Evolutionary conservation across 2,329 filamentous ascomycete species (phyloP).

Genomic region (Curvularia hawaiiensis): DNA sequence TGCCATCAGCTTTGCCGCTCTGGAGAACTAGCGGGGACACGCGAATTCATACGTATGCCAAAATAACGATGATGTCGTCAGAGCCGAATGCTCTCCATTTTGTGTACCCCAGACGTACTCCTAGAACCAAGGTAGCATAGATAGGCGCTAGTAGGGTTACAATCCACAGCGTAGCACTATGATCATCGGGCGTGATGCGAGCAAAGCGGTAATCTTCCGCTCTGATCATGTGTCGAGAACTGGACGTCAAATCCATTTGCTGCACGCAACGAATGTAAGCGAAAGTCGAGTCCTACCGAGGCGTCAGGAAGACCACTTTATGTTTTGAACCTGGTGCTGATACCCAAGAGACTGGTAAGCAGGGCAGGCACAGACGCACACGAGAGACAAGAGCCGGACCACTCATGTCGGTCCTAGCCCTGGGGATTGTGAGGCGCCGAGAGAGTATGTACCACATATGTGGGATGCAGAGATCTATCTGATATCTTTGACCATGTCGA

Average conservation of each 20-base stretch:
- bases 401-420: constrained; percentile 1
- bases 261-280: not conserved
- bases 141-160: constrained; percentile 5
- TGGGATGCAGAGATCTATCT: not conserved
- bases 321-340: constrained; percentile 2
- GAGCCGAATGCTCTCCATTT: constrained; percentile 8
- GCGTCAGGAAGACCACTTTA: not conserved
- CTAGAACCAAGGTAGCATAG: constrained; percentile 6
- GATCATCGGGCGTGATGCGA: constrained; percentile 6
- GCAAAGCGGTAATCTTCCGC: constrained; percentile 10
- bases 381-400: not conserved
- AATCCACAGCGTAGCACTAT: constrained; percentile 13
- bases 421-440: not conserved
- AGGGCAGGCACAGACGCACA: not conserved
- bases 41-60: constrained; percentile 8
- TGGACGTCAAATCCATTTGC: constrained; percentile 1
- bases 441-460: not conserved
- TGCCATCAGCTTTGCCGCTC: not conserved
- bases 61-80: constrained; percentile 6
- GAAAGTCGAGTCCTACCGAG: not conserved
- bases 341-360: not conserved
- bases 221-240: not conserved
- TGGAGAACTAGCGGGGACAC: not conserved
- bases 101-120: constrained; percentile 7
- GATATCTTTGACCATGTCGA: not conserved